These are phyloP conservation scores for Pestalotiopsis sp. DNA, from an alignment of 2,329 filamentous ascomycete genomes.

Conservation along the genomic window DNA sequence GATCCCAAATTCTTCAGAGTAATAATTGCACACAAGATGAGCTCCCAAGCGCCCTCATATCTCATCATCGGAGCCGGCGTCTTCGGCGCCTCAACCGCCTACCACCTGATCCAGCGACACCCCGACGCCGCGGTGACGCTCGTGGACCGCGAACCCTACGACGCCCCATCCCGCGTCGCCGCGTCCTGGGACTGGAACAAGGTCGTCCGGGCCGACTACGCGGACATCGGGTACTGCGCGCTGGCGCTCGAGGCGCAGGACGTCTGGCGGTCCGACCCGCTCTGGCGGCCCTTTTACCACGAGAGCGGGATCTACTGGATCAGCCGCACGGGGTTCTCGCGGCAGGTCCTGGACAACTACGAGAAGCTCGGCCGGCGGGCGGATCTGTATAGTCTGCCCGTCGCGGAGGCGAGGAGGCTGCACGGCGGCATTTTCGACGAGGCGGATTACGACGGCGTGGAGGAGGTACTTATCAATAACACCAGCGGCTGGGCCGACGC, in stretches of 20 bases:
- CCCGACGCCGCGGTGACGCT: slow-evolving; percentile 55
- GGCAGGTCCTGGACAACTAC: slow-evolving; percentile 57
- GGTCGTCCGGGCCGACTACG: slow-evolving; percentile 70
- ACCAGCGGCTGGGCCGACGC: slow-evolving; percentile 68
- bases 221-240: slow-evolving; percentile 63
- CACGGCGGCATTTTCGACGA: slow-evolving; percentile 62
- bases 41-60: slow-evolving; percentile 35
- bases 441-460: slow-evolving; percentile 61
- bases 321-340: slow-evolving; percentile 51
- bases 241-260: slow-evolving; percentile 70
- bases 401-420: slow-evolving; percentile 48
- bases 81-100: slow-evolving; percentile 67
- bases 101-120: slow-evolving; percentile 57
- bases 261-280: slow-evolving; percentile 47
- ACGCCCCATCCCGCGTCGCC: slow-evolving; percentile 52
- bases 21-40: not conserved
- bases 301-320: slow-evolving; percentile 57
- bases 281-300: slow-evolving; percentile 50
- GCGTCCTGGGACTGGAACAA: slow-evolving; percentile 78
- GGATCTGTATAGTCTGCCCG: slow-evolving; percentile 45
- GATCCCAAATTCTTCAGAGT: not conserved
- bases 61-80: slow-evolving; percentile 68
- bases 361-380: slow-evolving; percentile 41
- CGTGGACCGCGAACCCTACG: slow-evolving; percentile 57
- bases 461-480: slow-evolving; percentile 62